A percentile compares a stretch with the other conserved stretches of the same genome.
phyloP scores from a whole-genome alignment of 495 filamentous ascomycete species.

The Hypoxylon lenormandii region DNA sequence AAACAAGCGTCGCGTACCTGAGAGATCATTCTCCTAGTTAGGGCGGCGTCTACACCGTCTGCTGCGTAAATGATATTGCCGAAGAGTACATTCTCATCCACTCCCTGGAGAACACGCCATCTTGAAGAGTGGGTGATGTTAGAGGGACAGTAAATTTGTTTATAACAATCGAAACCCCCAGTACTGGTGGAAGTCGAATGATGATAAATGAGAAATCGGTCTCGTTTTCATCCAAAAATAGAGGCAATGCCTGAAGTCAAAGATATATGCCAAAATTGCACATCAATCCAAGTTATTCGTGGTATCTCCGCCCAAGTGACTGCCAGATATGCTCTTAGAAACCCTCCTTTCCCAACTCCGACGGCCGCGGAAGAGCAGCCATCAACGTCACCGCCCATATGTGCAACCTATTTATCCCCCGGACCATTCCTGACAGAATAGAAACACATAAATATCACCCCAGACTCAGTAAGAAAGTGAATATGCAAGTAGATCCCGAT shows the following conservation, averaged over 20 bases:
- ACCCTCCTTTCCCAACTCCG: slow-evolving; percentile 15
- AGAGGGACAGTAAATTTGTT: no score
- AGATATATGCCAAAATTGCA: not conserved
- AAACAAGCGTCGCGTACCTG: no score
- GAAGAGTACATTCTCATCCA: no score
- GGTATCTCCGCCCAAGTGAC: slow-evolving; percentile 18
- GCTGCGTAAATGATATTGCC: no score
- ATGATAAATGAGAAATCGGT: not conserved
- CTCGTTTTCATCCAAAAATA: not conserved
- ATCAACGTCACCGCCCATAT: slow-evolving; percentile 10
- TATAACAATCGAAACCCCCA: no score
- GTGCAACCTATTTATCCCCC: slow-evolving; percentile 6
- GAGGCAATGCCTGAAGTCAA: not conserved
- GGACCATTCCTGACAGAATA: not conserved
- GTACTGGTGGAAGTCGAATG: not conserved
- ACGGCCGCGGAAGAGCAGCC: not conserved
- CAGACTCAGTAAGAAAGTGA: not conserved
- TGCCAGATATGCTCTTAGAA: not conserved
- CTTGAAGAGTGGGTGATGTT: no score
- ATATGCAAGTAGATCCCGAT: not conserved
- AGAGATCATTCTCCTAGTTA: no score
- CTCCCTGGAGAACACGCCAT: no score
- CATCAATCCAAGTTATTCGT: not conserved
- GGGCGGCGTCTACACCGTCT: no score
- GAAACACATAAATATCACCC: not conserved